These are phyloP conservation scores for Cladophialophora chaetospira DNA, from an alignment of 2,329 filamentous ascomycete species.

Conservation along the genomic window DNA sequence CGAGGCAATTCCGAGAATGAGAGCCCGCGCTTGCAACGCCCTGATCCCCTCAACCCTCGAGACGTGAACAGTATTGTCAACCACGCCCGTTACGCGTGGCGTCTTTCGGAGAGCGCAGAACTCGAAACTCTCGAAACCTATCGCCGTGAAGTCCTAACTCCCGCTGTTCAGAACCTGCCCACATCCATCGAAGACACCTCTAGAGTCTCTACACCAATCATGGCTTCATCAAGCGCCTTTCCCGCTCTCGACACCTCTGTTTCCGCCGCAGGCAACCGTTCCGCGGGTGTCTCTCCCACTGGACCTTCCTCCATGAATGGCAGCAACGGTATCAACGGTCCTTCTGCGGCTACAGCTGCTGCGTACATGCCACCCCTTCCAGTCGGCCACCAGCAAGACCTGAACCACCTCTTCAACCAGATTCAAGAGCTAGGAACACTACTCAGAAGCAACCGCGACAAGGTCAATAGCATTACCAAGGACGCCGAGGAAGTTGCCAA, in stretches of 20 bases:
- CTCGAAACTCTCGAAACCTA: not conserved
- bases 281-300: conserved; percentile 17
- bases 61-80: not conserved
- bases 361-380: conserved; percentile 33
- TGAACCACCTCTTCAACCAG: conserved; percentile 54
- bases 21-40: not conserved
- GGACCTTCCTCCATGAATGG: conserved; percentile 27
- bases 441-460: conserved; percentile 52
- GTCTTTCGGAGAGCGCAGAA: not conserved
- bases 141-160: not conserved
- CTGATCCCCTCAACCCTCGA: not conserved
- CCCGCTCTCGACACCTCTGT: conserved; percentile 29
- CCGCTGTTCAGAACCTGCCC: no score
- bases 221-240: conserved; percentile 27
- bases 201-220: not conserved
- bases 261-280: conserved; percentile 16
- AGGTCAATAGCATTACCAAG: conserved; percentile 51
- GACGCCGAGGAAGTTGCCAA: conserved; percentile 53
- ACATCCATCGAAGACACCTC: no score
- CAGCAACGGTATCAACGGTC: conserved; percentile 18
- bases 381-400: conserved; percentile 55
- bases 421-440: conserved; percentile 53
- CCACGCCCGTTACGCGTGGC: not conserved
- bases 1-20: not conserved
- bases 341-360: conserved; percentile 17